Percentiles rank a stretch among this genome's conserved stretches.
Evolutionary conservation across 2,329 filamentous ascomycete genomes (phyloP).

Genomic region (Paraphaeosphaeria sporulosa): DNA sequence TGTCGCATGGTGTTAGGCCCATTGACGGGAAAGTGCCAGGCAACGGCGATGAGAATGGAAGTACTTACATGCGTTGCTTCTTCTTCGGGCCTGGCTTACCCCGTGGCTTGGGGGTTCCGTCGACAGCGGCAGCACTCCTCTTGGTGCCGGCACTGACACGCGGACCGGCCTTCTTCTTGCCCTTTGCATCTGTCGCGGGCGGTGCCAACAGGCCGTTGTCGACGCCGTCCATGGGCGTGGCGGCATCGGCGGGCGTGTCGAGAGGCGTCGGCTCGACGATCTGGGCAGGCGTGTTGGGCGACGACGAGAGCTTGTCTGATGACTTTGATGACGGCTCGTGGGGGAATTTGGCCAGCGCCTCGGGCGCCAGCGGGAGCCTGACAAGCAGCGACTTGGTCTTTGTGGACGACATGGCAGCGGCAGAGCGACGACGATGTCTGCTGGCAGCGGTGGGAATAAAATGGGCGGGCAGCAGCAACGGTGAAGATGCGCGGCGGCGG

Average conservation of each 20-base stretch:
- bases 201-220: constrained; percentile 53
- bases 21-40: neutral
- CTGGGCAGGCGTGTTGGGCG: constrained; percentile 45
- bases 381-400: constrained; percentile 45
- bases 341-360: constrained; percentile 39
- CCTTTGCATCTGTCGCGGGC: constrained; percentile 68
- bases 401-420: constrained; percentile 43
- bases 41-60: constrained; percentile 2
- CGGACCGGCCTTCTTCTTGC: constrained; percentile 74
- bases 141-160: constrained; percentile 65
- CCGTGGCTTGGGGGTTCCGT: constrained; percentile 72
- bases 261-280: constrained; percentile 47
- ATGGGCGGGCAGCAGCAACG: constrained; percentile 23
- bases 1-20: neutral
- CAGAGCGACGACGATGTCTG: constrained; percentile 30
- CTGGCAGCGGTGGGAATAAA: constrained; percentile 15
- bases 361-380: constrained; percentile 44
- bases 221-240: constrained; percentile 41
- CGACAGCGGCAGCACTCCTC: constrained; percentile 62
- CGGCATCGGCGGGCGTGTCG: constrained; percentile 53
- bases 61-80: constrained; percentile 87
- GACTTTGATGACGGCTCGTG: constrained; percentile 32
- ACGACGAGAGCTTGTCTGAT: constrained; percentile 48
- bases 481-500: constrained; percentile 20
- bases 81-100: constrained; percentile 97